Percentiles rank a stretch among this genome's conserved stretches.
These are phyloP conservation scores for Podospora anserina DNA, from an alignment of 495 filamentous ascomycete genomes.

Conservation along the genomic window DNA sequence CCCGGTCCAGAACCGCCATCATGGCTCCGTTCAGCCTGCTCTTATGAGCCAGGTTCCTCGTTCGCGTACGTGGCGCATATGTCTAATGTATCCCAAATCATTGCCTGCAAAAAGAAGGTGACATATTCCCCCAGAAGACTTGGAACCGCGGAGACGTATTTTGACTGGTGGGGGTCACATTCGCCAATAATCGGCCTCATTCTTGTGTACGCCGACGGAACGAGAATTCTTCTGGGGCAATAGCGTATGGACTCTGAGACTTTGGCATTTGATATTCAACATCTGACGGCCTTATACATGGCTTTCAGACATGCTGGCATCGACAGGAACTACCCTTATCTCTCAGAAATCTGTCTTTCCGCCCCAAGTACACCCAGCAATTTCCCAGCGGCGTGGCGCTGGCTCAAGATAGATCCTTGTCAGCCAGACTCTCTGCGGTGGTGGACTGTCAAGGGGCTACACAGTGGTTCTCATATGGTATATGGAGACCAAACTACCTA, in stretches of 20 bases:
- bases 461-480: background rate
- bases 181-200: background rate
- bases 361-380: background rate
- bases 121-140: background rate
- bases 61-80: background rate
- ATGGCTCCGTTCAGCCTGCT: background rate
- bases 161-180: background rate
- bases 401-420: background rate
- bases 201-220: background rate
- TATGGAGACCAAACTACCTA: background rate
- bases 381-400: background rate
- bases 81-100: background rate
- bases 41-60: background rate
- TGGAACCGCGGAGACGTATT: background rate
- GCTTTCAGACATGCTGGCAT: background rate
- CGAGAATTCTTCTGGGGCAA: background rate
- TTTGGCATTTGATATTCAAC: background rate
- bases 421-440: background rate
- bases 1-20: background rate
- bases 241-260: background rate
- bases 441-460: background rate
- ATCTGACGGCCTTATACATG: background rate
- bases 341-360: background rate
- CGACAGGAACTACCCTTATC: background rate
- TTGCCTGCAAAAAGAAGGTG: background rate